A percentile compares a stretch with the other conserved stretches of the same genome.
Conservation (phyloP, 2,329 filamentous ascomycete genomes). For the Pseudogymnoascus sp. region DNA sequence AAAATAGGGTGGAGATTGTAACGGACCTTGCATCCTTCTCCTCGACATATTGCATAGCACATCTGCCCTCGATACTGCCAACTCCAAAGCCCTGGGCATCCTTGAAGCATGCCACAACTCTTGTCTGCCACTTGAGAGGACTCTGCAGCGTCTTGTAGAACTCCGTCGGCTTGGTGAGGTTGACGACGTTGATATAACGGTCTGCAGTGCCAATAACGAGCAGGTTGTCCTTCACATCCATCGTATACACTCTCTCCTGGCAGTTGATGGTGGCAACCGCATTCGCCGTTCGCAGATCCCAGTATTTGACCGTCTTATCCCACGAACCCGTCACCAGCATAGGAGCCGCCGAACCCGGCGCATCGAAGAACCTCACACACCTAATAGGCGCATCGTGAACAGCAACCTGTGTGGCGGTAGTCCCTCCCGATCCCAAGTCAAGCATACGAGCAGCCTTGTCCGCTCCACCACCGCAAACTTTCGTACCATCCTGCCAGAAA, state of each 20-base stretch:
- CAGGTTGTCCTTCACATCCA: conserved; percentile 84
- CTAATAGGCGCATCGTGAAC: conserved; percentile 80
- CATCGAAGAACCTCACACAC: conserved; percentile 71
- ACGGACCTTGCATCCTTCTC: conserved; percentile 77
- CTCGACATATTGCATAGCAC: conserved; percentile 96
- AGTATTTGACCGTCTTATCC: conserved; percentile 89
- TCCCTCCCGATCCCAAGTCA: conserved; percentile 65
- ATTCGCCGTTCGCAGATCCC: conserved; percentile 66
- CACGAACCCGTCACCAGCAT: conserved; percentile 90
- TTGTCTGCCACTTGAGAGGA: conserved; percentile 96
- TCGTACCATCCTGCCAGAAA: conserved; percentile 69
- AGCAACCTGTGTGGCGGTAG: conserved; percentile 61
- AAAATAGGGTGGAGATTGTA: neutral
- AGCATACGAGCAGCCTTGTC: conserved; percentile 88
- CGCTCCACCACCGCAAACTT: conserved; percentile 79
- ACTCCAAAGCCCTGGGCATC: conserved; percentile 91
- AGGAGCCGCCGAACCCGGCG: conserved; percentile 53
- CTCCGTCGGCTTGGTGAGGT: conserved; percentile 78
- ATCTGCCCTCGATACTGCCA: conserved; percentile 92
- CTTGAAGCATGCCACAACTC: conserved; percentile 89
- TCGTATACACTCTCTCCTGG: conserved; percentile 78
- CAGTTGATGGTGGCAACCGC: conserved; percentile 60
- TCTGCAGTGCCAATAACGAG: conserved; percentile 91
- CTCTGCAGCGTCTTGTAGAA: conserved; percentile 97
- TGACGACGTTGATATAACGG: conserved; percentile 91